phyloP scores from a whole-genome alignment of 2,329 filamentous ascomycete genomes.

The Trichoderma semiorbis region DNA sequence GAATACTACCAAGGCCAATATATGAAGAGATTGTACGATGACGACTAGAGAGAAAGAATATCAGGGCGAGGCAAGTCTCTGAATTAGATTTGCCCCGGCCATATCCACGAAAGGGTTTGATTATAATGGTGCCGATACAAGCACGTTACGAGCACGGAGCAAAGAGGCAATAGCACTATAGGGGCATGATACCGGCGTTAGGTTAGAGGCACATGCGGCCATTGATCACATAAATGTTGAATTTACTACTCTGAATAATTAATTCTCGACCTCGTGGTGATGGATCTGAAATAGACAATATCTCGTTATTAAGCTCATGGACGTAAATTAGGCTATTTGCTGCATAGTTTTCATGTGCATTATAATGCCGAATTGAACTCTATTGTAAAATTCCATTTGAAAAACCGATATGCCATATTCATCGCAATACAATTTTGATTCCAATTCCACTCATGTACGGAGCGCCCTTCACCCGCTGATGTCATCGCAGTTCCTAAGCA shows the following conservation, averaged over 20 bases:
- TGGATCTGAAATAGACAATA: not conserved
- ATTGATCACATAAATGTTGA: conserved; percentile 13
- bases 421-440: not conserved
- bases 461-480: conserved; percentile 3
- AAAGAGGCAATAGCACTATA: not conserved
- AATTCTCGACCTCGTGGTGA: not conserved
- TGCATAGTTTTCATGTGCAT: not conserved
- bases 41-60: not conserved
- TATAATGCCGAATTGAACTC: not conserved
- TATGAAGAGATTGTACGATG: conserved; percentile 3
- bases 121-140: conserved; percentile 1
- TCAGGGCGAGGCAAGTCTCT: not conserved
- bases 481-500: not conserved
- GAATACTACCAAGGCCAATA: not conserved
- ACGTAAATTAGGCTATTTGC: not conserved
- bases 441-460: not conserved
- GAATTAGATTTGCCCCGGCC: not conserved
- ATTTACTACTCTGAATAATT: not conserved
- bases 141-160: not conserved
- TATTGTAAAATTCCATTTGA: not conserved
- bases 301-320: not conserved
- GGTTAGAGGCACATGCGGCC: conserved; percentile 9
- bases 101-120: not conserved
- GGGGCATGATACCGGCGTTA: conserved; percentile 16
- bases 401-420: not conserved